A percentile compares a stretch with the other conserved stretches of the same genome.
phyloP scores from a whole-genome alignment of 225 moss, liverwort and hornwort species.

The Pleurozium schreberi region DNA sequence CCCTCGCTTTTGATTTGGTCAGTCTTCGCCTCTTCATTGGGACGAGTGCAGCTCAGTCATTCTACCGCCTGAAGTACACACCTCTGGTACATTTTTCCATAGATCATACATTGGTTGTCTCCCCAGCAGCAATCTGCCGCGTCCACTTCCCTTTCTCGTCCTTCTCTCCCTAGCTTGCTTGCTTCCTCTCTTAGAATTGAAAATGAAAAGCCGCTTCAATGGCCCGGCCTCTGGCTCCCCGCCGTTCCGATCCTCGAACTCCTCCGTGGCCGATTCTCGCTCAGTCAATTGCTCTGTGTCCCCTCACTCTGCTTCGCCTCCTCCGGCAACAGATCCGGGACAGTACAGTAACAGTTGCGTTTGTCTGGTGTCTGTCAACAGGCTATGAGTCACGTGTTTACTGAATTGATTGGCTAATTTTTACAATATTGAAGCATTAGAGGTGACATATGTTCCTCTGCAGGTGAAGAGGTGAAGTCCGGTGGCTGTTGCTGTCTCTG shows the following conservation, averaged over 20 bases:
- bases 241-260: neutral
- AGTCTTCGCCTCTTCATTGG: neutral
- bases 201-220: conserved; percentile 7
- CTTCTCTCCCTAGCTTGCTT: neutral
- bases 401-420: neutral
- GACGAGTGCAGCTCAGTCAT: neutral
- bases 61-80: neutral
- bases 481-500: neutral
- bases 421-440: neutral
- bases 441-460: neutral
- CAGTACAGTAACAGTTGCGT: neutral
- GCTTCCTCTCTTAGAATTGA: neutral
- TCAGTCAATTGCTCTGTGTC: conserved; percentile 1
- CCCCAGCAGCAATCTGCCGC: neutral
- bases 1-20: neutral
- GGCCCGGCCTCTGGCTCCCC: conserved; percentile 2
- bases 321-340: neutral
- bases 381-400: neutral
- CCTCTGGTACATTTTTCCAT: neutral
- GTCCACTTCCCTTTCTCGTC: neutral
- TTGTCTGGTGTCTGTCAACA: neutral
- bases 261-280: neutral
- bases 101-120: neutral
- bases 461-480: neutral
- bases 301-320: neutral